phyloP scores from a whole-genome alignment of 805 yeast species.

The Nakazawaea sp. region DNA sequence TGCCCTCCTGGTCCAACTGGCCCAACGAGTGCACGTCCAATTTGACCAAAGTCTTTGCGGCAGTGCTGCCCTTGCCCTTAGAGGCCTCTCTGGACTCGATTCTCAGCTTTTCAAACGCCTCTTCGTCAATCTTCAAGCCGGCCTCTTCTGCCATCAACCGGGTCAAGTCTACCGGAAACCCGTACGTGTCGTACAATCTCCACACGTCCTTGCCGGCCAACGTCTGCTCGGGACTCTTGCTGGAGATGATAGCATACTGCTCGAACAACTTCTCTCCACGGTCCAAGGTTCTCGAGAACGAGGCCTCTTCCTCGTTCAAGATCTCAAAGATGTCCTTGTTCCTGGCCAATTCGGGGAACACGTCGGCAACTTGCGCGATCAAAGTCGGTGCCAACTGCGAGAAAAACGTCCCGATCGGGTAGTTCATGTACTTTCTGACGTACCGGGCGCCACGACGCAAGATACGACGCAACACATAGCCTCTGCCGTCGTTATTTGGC shows the following conservation, averaged over 20 bases:
- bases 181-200: conserved; percentile 97
- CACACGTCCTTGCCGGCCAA: conserved; percentile 93
- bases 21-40: conserved; percentile 89
- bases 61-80: conserved; percentile 70
- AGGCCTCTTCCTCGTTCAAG: conserved; percentile 90
- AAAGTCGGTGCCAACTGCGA: conserved; percentile 89
- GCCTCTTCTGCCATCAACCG: conserved; percentile 98
- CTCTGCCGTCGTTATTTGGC: conserved; percentile 98
- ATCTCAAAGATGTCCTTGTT: conserved; percentile 80
- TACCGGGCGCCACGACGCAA: conserved; percentile 97
- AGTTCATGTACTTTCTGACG: conserved; percentile 92
- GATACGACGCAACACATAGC: conserved; percentile 94
- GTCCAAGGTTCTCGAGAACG: conserved; percentile 91
- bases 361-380: conserved; percentile 77
- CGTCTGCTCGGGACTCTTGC: conserved; percentile 64
- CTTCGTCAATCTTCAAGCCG: conserved; percentile 86
- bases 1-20: conserved; percentile 50
- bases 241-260: conserved; percentile 81
- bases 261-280: conserved; percentile 97
- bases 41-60: conserved; percentile 58
- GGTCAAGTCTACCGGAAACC: conserved; percentile 98
- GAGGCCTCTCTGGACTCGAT: conserved; percentile 91
- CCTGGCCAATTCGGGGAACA: conserved; percentile 85
- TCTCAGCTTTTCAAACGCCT: conserved; percentile 86
- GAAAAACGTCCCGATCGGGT: conserved; percentile 92